Evolutionary conservation across 192 early-diverging fungal species (phyloP).

Genomic region (Physocladia obscura): DNA sequence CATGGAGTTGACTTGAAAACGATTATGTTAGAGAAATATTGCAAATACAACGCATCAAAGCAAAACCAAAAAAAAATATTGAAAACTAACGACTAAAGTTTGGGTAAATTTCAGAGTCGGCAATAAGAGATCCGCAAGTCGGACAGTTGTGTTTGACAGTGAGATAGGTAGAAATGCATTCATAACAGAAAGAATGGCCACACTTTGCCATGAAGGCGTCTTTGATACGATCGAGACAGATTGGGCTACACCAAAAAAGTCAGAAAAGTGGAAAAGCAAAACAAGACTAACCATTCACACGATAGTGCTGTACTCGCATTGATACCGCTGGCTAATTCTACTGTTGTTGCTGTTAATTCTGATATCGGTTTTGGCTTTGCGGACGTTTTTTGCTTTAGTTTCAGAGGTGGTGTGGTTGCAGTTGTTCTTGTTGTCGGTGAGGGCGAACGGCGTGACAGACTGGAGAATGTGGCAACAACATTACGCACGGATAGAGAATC

Average conservation of each 20-base stretch:
- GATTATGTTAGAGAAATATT: not conserved
- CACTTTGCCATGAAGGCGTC: slow-evolving; percentile 78
- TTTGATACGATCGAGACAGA: slow-evolving; percentile 70
- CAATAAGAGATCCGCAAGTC: slow-evolving; percentile 59
- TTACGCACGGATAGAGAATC: not conserved
- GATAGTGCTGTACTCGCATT: not conserved
- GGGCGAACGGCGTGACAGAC: not conserved
- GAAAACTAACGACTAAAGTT: slow-evolving; percentile 70
- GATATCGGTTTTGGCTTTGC: not conserved
- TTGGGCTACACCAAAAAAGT: slow-evolving; percentile 51
- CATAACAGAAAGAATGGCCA: slow-evolving; percentile 81
- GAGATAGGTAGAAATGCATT: slow-evolving; percentile 74
- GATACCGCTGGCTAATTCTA: not conserved
- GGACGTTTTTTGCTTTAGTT: not conserved
- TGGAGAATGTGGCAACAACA: not conserved
- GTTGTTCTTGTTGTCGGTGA: not conserved
- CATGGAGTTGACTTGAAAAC: not conserved
- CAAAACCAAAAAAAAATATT: not conserved
- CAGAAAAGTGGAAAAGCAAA: not conserved
- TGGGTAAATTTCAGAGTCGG: slow-evolving; percentile 72
- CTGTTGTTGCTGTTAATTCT: not conserved
- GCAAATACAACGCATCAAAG: not conserved
- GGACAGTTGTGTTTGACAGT: slow-evolving; percentile 64
- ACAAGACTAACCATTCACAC: not conserved
- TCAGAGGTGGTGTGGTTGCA: not conserved